phyloP scores from a whole-genome alignment of 768 basidiomycete genomes.

The Tephrocybe sp. region DNA sequence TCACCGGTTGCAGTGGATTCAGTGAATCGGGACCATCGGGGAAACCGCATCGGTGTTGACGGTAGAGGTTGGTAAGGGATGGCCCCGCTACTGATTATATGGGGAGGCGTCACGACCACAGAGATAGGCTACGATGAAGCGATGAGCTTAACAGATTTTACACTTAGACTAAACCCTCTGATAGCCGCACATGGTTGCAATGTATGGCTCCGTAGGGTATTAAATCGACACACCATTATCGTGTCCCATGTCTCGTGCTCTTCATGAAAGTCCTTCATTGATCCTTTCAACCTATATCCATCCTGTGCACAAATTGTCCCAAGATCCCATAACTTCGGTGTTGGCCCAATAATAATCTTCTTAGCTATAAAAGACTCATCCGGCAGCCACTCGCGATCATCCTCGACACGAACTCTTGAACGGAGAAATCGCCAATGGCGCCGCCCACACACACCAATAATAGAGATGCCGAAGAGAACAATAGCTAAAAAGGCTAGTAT shows the following conservation, averaged over 20 bases:
- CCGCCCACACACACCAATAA: constrained; percentile 49
- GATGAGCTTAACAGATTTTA: background rate
- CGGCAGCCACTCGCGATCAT: background rate
- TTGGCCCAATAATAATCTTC: constrained; percentile 20
- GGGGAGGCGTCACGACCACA: constrained; percentile 7
- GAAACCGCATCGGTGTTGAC: constrained; percentile 1
- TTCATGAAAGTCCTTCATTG: background rate
- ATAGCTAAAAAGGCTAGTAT: constrained; percentile 61
- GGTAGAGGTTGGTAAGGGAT: background rate
- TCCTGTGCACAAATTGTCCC: constrained; percentile 22
- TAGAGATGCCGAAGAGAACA: constrained; percentile 47
- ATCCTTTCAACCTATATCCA: background rate
- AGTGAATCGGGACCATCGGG: constrained; percentile 2
- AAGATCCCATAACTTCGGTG: constrained; percentile 45
- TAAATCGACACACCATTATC: constrained; percentile 31
- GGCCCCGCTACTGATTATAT: background rate
- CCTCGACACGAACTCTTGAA: background rate
- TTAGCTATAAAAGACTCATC: background rate
- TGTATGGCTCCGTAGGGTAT: background rate
- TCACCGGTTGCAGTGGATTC: background rate
- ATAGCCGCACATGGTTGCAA: constrained; percentile 1
- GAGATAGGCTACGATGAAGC: constrained; percentile 16
- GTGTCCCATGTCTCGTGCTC: constrained; percentile 31
- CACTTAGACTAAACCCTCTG: background rate
- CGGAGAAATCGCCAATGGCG: constrained; percentile 28